Evolutionary conservation across 176 grass and related monocot genomes (phyloP), one percentile per base, ranked within the genome.

Genomic region (Echinochloa phyllopogon): DNA sequence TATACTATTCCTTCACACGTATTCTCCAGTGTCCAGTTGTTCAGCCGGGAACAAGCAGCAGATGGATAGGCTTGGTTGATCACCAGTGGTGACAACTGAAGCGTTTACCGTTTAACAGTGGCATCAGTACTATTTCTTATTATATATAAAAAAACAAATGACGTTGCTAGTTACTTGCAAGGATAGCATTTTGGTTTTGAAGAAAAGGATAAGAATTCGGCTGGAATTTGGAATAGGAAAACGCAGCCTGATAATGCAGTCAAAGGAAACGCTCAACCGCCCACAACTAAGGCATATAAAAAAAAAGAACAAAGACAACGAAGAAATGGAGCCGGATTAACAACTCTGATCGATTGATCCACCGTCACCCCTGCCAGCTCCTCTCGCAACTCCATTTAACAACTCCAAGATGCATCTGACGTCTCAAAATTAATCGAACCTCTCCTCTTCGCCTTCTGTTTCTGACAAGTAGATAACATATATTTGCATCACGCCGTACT

Each of bases 241-340:
- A 75, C 6, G 17, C 53, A 86, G 36, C 49, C 21, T 65, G 50
- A 40, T 74, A 1, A 5, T 73, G 18, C 59, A 52, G 65, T 90
- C 88, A 90, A 74, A 79, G 49, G 50, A 83, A 86, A 83, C 83
- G 59, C 67, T 79, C 79, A 83, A 87, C 79, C 80, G 74, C 89
- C 53, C 84, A 49, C 67, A 73, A 60, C 59, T 67, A 65, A 83
- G 50, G 41, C 38, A 49, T 65, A 52, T 33, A 68, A 43, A 72
- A 67, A 49, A 33, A 11, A 43, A 0, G 15, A 33, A 33, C 17
- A 20, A 43, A 39, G 25, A 38, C 0, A 41, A 41, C 8, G 55
- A 75, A 69, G 21, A 78, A 61, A 83, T 33, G 24, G 47, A 74
- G 41, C 13, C 0, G 33, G 62, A 44, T 42, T 73, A 82, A 77